phyloP scores from a whole-genome alignment of 306 rosid genomes.

The Vigna radiata region DNA sequence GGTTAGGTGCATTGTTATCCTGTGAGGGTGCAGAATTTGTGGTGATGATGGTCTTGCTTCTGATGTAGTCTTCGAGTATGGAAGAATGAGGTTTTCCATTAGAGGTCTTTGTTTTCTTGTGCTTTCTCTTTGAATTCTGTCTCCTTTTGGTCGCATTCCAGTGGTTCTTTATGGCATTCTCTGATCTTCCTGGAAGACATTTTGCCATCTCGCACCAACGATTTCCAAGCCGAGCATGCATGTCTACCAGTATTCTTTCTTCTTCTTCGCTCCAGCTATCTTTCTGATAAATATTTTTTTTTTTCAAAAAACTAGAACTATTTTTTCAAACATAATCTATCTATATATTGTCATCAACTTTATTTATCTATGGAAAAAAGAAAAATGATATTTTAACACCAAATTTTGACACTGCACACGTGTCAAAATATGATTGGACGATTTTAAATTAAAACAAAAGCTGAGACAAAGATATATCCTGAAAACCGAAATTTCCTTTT shows the following conservation, averaged over 20 bases:
- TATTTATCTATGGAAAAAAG: too few relatives aligned
- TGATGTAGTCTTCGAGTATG: conserved; percentile 76
- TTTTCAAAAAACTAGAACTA: too few relatives aligned
- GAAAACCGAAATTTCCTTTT: too few relatives aligned
- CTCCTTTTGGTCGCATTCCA: conserved; percentile 94
- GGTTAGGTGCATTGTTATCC: conserved; percentile 19
- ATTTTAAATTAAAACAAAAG: too few relatives aligned
- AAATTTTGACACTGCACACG: too few relatives aligned
- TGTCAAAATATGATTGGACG: too few relatives aligned
- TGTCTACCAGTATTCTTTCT: conserved; percentile 67
- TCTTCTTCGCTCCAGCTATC: conserved; percentile 80
- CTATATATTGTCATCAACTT: too few relatives aligned
- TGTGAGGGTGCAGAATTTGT: background rate
- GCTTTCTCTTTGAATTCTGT: conserved; percentile 73
- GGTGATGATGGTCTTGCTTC: conserved; percentile 39
- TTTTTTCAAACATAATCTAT: too few relatives aligned
- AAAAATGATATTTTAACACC: too few relatives aligned
- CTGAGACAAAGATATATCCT: too few relatives aligned
- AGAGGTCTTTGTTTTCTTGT: conserved; percentile 47
- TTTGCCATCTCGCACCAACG: conserved; percentile 90
- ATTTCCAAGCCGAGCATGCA: conserved; percentile 68
- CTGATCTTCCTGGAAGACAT: conserved; percentile 78
- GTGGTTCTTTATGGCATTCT: conserved; percentile 84
- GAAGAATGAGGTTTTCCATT: conserved; percentile 60
- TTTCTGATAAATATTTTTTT: conserved; percentile 45